Conservation (phyloP, 176 grass and related monocot genomes). For the Guadua angustifolia region DNA sequence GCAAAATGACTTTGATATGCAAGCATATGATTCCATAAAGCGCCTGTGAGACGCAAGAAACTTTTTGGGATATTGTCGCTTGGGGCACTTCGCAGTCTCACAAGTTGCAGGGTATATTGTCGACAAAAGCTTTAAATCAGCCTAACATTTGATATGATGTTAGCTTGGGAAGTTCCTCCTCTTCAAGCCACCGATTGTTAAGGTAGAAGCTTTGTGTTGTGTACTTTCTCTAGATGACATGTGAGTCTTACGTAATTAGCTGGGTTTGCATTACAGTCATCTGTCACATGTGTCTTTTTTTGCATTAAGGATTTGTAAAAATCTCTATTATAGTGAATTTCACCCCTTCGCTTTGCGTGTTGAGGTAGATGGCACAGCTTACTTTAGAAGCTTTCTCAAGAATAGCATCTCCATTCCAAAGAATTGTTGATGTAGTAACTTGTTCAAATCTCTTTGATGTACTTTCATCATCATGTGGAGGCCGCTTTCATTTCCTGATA, state of each 20-base stretch:
- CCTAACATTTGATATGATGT: conserved; percentile 97
- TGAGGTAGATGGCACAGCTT: conserved; percentile 75
- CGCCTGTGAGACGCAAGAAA: conserved; percentile 64
- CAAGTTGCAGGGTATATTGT: conserved; percentile 76
- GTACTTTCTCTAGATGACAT: background rate
- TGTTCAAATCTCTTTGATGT: conserved; percentile 92
- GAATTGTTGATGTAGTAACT: conserved; percentile 89
- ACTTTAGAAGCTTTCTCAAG: conserved; percentile 86
- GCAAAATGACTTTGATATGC: conserved; percentile 73
- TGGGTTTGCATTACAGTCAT: conserved; percentile 3
- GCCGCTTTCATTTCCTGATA: conserved; percentile 82
- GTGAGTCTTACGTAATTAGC: conserved; percentile 29
- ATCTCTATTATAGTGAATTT: conserved; percentile 42
- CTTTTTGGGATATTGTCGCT: conserved; percentile 94
- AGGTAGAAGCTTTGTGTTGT: conserved; percentile 52
- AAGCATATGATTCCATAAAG: conserved; percentile 81
- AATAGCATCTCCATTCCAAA: conserved; percentile 94
- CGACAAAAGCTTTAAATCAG: conserved; percentile 72
- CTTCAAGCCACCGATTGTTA: conserved; percentile 61
- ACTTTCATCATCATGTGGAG: conserved; percentile 75
- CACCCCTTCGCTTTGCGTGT: conserved; percentile 55
- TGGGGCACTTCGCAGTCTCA: conserved; percentile 76
- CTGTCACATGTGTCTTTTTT: conserved; percentile 11
- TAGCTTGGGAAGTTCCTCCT: conserved; percentile 88
- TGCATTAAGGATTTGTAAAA: background rate